phyloP scores from a whole-genome alignment of 345 rosid species.

The Psidium friedrichsthalianum region DNA sequence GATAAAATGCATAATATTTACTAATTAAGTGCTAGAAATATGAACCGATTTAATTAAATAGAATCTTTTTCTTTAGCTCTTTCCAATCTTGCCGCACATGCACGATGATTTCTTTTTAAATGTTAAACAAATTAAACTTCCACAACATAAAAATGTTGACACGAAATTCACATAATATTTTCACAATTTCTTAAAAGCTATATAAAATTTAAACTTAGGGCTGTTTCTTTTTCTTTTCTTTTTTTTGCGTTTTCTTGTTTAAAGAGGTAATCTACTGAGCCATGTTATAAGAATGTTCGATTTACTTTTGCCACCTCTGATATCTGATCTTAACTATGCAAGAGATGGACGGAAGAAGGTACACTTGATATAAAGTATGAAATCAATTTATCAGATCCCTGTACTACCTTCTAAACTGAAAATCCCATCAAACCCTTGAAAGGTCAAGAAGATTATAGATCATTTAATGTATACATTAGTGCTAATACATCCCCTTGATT shows the following conservation, averaged over 20 bases:
- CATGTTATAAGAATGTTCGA: background rate
- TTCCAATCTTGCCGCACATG: background rate
- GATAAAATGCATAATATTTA: background rate
- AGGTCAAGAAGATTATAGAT: background rate
- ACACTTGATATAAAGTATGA: background rate
- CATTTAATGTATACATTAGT: background rate
- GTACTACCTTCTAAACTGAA: background rate
- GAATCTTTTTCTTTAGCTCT: background rate
- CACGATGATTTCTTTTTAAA: background rate
- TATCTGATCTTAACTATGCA: background rate
- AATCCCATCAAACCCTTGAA: background rate
- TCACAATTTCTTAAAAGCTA: background rate
- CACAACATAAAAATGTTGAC: background rate
- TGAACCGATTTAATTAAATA: background rate
- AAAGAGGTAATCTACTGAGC: background rate
- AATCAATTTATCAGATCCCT: background rate
- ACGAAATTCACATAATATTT: background rate
- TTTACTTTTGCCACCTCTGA: background rate
- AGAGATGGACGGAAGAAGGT: background rate
- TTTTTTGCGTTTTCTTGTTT: background rate
- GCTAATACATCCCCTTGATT: background rate
- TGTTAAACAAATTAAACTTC: background rate
- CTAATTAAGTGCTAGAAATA: background rate
- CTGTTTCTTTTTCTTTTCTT: background rate
- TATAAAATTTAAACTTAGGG: background rate